Evolutionary conservation across 305 asterid species (phyloP).

Genomic region (Stenogyne calaminthoides): DNA sequence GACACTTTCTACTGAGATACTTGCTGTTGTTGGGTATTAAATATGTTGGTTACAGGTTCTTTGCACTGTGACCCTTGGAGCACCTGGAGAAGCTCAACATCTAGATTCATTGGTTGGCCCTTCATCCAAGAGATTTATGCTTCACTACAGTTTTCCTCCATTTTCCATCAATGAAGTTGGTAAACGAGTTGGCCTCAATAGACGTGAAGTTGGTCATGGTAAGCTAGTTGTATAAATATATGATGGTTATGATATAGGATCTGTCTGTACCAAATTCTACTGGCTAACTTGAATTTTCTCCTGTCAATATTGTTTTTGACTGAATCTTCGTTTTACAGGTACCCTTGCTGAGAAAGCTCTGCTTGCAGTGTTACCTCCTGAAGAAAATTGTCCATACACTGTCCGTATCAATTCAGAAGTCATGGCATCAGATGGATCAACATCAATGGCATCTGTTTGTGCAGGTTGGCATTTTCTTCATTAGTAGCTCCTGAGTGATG

Average conservation of each 20-base stretch:
- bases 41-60: conserved; percentile 66
- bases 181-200: conserved; percentile 80
- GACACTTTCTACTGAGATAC: conserved; percentile 18
- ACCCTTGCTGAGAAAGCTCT: conserved; percentile 98
- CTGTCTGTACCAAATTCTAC: not conserved
- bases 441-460: conserved; percentile 99
- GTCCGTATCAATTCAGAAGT: conserved; percentile 98
- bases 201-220: conserved; percentile 99
- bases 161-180: conserved; percentile 95
- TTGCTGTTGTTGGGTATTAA: conserved; percentile 26
- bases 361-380: conserved; percentile 89
- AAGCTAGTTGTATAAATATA: conserved; percentile 31
- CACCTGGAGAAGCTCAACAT: conserved; percentile 96
- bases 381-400: conserved; percentile 79
- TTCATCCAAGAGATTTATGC: conserved; percentile 93
- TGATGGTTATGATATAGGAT: conserved; percentile 8
- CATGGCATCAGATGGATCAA: conserved; percentile 99
- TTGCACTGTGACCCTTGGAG: conserved; percentile 96
- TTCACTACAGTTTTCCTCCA: conserved; percentile 97
- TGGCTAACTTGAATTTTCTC: not conserved
- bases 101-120: conserved; percentile 92
- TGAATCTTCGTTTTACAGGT: conserved; percentile 50
- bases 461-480: conserved; percentile 61
- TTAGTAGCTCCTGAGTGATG: conserved; percentile 21
- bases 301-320: conserved; percentile 22